Evolutionary conservation across 2,329 filamentous ascomycete genomes (phyloP), one percentile per base, ranked within the genome.

Genomic region (Aspergillus chevalieri): DNA sequence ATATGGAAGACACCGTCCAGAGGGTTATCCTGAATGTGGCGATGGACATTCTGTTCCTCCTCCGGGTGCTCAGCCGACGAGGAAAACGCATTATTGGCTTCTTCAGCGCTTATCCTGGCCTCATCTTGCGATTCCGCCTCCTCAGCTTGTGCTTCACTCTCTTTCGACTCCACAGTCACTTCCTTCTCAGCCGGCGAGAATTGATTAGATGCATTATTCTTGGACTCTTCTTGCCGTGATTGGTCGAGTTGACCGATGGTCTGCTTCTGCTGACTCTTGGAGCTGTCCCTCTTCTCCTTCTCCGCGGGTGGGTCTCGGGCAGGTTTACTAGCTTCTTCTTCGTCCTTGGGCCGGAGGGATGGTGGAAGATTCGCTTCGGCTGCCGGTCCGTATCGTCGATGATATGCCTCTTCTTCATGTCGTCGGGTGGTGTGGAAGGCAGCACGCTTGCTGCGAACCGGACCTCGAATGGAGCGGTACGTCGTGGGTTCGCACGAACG

Each of bases 401-500:
- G 65, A 48, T 71, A 71, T 43, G 68, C 57, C 42, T 72, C 68
- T 55, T 73, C 70, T 26, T 60, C 58, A 49, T 55, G 59, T 48
- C 58, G 56, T 33, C 55, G 63, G 43, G 64, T 65, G n/a, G 68
- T 66, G 50, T 72, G 69, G 44, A 75, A 68, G 24, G 55, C 56
- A 9, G 44, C 24, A 53, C 52, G 56, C 55, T 47, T 57, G 48
- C 43, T 51, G 49, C 17, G 2, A 17, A 54, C 64, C 44, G 60
- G 61, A 30, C 70, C 61, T 52, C 72, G 67, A 47, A 76, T 67
- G 12, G 73, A 67, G 58, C 71, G 65, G 57, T 73, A 69, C 21
- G 67, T 70, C 26, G 55, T 71, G 38, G 66, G 73, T 64, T 69
- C 74, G 64, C 68, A 81, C 63, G 67, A 67, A 62, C 77, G 74